phyloP scores from a whole-genome alignment of 192 early-diverging fungal genomes.

The Backusella australiensis region DNA sequence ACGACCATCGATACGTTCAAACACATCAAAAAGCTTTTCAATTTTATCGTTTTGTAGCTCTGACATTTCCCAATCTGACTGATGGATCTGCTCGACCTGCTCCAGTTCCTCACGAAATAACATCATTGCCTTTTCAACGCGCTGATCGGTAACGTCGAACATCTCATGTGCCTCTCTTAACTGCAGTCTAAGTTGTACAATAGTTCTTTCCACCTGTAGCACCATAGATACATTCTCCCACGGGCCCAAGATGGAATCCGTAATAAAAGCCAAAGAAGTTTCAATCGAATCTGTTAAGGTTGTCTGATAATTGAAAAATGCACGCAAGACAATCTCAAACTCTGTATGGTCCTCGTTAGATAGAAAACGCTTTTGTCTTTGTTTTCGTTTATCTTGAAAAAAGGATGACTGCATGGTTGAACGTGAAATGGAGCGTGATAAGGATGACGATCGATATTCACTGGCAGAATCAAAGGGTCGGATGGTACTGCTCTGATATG shows the following conservation, averaged over 20 bases:
- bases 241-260: slow-evolving; percentile 39
- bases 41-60: slow-evolving; percentile 28
- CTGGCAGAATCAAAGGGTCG: slow-evolving; percentile 29
- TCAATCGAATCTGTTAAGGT: slow-evolving; percentile 48
- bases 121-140: slow-evolving; percentile 25
- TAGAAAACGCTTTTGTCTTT: not conserved
- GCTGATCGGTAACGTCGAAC: slow-evolving; percentile 45
- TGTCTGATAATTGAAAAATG: slow-evolving; percentile 47
- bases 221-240: slow-evolving; percentile 9
- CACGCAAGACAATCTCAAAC: slow-evolving; percentile 48
- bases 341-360: slow-evolving; percentile 17
- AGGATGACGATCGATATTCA: slow-evolving; percentile 15
- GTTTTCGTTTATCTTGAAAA: not conserved
- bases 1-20: slow-evolving; percentile 24
- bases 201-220: slow-evolving; percentile 20
- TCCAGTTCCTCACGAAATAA: slow-evolving; percentile 29
- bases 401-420: not conserved
- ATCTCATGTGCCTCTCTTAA: slow-evolving; percentile 48
- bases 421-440: not conserved
- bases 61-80: slow-evolving; percentile 25
- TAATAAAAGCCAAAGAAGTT: slow-evolving; percentile 41
- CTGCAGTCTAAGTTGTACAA: slow-evolving; percentile 40
- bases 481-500: slow-evolving; percentile 17
- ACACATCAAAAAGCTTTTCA: slow-evolving; percentile 29
- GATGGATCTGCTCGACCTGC: slow-evolving; percentile 21